These are phyloP conservation scores for Tricholoma flavovirens DNA, from an alignment of 768 basidiomycete genomes.

Conservation along the genomic window DNA sequence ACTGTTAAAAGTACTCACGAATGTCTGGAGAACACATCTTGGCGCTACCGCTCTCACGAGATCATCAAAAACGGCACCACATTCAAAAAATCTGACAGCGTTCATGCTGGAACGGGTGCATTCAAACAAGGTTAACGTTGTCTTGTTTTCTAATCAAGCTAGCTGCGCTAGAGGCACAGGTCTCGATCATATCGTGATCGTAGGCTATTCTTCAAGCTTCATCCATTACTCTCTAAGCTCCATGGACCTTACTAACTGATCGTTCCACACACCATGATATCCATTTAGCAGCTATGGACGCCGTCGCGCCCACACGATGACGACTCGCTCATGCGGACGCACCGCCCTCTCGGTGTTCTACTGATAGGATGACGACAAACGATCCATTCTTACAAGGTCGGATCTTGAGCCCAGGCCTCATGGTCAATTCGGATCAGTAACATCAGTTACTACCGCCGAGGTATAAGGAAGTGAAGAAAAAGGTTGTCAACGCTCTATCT, in stretches of 20 bases:
- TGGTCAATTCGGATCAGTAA: constrained; percentile 29
- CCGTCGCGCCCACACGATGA: background rate
- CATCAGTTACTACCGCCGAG: constrained; percentile 21
- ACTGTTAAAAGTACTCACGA: constrained; percentile 11
- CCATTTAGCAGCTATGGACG: background rate
- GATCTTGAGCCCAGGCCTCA: constrained; percentile 16
- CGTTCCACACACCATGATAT: background rate
- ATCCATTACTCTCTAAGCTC: background rate
- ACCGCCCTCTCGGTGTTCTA: background rate
- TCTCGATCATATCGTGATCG: background rate
- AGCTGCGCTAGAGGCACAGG: background rate
- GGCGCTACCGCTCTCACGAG: constrained; percentile 12
- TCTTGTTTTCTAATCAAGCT: background rate
- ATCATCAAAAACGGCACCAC: constrained; percentile 5
- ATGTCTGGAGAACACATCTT: constrained; percentile 6
- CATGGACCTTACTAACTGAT: background rate
- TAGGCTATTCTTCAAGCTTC: background rate
- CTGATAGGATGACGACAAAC: background rate
- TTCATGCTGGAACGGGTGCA: constrained; percentile 1
- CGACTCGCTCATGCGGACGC: background rate
- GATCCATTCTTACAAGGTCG: constrained; percentile 1
- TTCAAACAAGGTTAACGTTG: background rate
- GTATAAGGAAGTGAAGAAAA: background rate
- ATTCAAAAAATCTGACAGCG: background rate
- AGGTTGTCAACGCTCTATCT: constrained; percentile 1